phyloP scores from a whole-genome alignment of 768 basidiomycete genomes.

The Amanita molliuscula region DNA sequence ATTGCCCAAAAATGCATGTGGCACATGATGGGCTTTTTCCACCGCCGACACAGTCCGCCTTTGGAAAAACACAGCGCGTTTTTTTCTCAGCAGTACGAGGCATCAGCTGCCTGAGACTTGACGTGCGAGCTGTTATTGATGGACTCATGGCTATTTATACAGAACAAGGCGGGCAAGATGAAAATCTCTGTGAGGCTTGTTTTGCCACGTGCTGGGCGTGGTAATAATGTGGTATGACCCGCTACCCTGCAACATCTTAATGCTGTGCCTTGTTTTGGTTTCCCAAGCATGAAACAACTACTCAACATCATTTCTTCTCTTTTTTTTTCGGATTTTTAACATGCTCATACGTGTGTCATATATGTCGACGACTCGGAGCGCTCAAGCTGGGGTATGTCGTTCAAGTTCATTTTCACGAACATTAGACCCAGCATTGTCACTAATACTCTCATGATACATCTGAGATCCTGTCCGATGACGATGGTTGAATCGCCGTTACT shows the following conservation, averaged over 20 bases:
- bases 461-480: neutral
- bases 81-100: too few species aligned
- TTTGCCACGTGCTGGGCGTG: slow-evolving; percentile 26
- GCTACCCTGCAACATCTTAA: neutral
- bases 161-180: neutral
- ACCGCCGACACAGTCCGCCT: neutral
- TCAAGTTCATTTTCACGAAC: neutral
- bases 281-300: neutral
- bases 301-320: neutral
- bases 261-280: neutral
- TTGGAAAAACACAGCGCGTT: neutral
- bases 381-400: neutral
- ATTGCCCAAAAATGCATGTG: too few species aligned
- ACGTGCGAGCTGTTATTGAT: neutral
- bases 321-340: neutral
- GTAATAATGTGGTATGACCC: slow-evolving; percentile 21
- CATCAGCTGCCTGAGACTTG: neutral
- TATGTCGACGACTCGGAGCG: neutral
- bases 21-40: neutral
- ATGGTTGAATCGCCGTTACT: slow-evolving; percentile 1
- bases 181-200: slow-evolving; percentile 11
- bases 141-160: neutral
- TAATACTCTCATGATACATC: neutral
- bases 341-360: neutral
- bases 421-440: neutral